These are phyloP conservation scores for Gossypium thurberi DNA, from an alignment of 345 rosid genomes.

Conservation along the genomic window DNA sequence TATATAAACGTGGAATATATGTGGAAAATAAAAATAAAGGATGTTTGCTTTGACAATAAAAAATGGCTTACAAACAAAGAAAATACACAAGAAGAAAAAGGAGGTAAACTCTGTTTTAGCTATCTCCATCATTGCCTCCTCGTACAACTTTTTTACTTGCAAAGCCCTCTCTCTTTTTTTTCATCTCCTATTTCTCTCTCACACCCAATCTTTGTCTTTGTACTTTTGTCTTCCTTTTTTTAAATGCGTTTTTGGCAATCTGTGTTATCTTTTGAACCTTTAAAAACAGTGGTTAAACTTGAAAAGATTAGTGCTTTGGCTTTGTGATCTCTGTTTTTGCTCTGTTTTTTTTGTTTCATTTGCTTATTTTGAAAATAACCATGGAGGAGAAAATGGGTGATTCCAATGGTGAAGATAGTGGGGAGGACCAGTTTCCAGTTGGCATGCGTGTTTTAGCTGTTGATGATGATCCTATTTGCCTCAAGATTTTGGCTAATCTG, in stretches of 20 bases:
- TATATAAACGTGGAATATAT: not conserved
- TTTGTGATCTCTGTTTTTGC: constrained; percentile 19
- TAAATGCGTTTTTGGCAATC: constrained; percentile 5
- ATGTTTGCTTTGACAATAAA: constrained; percentile 9
- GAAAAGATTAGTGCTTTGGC: not conserved
- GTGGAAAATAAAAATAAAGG: not conserved
- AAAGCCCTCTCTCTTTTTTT: not conserved
- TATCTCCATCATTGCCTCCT: constrained; percentile 4
- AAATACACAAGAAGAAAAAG: constrained; percentile 14
- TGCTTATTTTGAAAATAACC: constrained; percentile 26
- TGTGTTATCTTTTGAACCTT: constrained; percentile 23
- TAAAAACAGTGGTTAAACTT: not conserved
- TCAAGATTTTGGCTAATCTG: constrained; percentile 43
- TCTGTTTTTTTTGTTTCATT: constrained; percentile 11
- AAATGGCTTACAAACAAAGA: constrained; percentile 26
- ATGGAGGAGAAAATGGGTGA: constrained; percentile 28
- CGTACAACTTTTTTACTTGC: constrained; percentile 19
- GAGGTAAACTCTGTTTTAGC: not conserved
- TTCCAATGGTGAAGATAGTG: constrained; percentile 21
- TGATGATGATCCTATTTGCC: constrained; percentile 66
- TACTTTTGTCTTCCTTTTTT: constrained; percentile 9
- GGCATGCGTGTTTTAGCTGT: constrained; percentile 66
- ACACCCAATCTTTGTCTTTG: not conserved
- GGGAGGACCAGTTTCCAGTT: constrained; percentile 37
- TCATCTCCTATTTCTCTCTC: constrained; percentile 8